Percentiles rank a stretch among this genome's conserved stretches.
phyloP scores from a whole-genome alignment of 345 rosid genomes.

The Salix viminalis region DNA sequence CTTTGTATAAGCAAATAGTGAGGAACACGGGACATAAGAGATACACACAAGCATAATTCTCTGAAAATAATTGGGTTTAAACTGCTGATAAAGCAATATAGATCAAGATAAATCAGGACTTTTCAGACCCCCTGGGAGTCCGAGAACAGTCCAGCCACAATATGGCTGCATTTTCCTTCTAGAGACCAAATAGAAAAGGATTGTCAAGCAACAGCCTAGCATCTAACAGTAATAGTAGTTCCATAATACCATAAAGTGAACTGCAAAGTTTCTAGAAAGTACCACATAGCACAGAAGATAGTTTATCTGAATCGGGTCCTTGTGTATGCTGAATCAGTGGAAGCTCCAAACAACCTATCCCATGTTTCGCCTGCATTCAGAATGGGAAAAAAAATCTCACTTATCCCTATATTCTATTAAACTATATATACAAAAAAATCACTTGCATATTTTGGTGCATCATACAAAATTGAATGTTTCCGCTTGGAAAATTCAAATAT shows the following conservation, averaged over 20 bases:
- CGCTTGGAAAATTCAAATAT: background rate
- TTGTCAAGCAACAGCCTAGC: conserved; percentile 1
- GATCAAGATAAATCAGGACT: background rate
- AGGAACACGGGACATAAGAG: background rate
- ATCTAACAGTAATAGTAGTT: background rate
- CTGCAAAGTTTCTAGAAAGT: conserved; percentile 15
- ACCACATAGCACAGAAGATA: conserved; percentile 67
- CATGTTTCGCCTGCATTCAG: conserved; percentile 50
- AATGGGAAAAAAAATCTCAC: background rate
- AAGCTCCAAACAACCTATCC: conserved; percentile 72
- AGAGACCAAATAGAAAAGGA: background rate
- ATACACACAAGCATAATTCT: background rate
- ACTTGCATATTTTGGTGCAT: background rate
- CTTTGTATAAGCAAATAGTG: background rate
- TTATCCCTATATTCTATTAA: background rate
- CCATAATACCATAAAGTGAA: background rate
- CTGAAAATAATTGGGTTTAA: background rate
- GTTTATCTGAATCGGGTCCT: conserved; percentile 73
- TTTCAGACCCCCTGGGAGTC: background rate
- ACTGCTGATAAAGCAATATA: background rate
- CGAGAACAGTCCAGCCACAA: background rate
- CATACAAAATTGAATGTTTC: background rate
- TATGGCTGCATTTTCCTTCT: background rate
- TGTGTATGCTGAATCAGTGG: conserved; percentile 73
- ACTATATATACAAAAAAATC: background rate